Conservation (phyloP, 2,329 filamentous ascomycete genomes). For the Cladosporium sp. region DNA sequence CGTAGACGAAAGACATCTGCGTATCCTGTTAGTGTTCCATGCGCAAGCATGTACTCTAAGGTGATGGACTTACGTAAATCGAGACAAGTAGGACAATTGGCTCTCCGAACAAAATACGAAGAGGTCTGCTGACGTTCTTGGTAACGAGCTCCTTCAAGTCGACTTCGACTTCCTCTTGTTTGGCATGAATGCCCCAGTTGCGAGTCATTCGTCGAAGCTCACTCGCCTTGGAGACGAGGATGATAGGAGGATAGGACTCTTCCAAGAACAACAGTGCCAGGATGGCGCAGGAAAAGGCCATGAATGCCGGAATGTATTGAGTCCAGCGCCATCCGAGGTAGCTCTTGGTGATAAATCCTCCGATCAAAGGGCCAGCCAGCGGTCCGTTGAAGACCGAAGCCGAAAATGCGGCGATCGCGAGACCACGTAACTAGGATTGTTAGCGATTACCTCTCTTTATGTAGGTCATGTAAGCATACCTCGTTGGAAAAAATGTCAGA, state of each 20-base stretch:
- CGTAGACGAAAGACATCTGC: conserved; percentile 29
- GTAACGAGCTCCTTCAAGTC: conserved; percentile 31
- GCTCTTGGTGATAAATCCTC: conserved; percentile 28
- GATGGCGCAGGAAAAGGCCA: conserved; percentile 47
- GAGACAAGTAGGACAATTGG: conserved; percentile 44
- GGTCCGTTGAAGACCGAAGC: conserved; percentile 31
- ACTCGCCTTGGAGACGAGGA: conserved; percentile 51
- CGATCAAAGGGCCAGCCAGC: conserved; percentile 27
- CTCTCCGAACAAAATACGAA: conserved; percentile 45
- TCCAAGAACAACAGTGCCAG: conserved; percentile 49
- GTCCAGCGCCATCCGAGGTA: conserved; percentile 47
- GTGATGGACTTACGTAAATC: conserved; percentile 29
- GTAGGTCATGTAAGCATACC: conserved; percentile 2
- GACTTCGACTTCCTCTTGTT: conserved; percentile 36
- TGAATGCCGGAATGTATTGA: conserved; percentile 46
- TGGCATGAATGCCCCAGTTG: conserved; percentile 58
- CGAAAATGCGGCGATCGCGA: conserved; percentile 33
- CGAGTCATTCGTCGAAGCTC: conserved; percentile 49
- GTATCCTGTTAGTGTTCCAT: background rate
- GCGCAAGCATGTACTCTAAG: conserved; percentile 15
- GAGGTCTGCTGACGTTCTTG: conserved; percentile 35
- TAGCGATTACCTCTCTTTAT: background rate
- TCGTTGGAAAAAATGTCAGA: conserved; percentile 31
- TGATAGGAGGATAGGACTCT: conserved; percentile 54
- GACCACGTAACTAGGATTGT: conserved; percentile 15